phyloP scores from a whole-genome alignment of 169 alveolate species.

The Plasmodium relictum region DNA sequence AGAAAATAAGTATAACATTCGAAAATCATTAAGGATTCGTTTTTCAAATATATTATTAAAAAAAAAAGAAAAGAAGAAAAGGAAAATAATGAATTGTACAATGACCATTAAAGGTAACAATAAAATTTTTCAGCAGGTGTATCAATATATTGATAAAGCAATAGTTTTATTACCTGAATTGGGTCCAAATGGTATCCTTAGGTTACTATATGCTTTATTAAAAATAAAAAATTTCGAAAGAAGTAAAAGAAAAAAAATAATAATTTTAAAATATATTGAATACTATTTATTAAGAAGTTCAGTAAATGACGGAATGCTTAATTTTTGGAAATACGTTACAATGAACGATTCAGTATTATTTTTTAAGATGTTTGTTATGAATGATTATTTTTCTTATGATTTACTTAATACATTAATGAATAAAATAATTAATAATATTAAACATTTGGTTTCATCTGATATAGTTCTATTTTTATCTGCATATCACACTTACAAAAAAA shows the following conservation, averaged over 20 bases:
- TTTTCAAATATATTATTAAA: neutral
- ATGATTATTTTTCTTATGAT: slow-evolving; percentile 30
- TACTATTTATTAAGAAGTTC: slow-evolving; percentile 23
- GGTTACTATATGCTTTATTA: slow-evolving; percentile 39
- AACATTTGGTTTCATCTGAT: slow-evolving; percentile 25
- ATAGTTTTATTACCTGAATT: slow-evolving; percentile 60
- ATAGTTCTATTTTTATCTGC: slow-evolving; percentile 31
- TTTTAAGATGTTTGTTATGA: slow-evolving; percentile 42
- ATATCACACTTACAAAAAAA: slow-evolving; percentile 34
- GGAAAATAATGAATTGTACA: neutral
- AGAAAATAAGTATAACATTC: slow-evolving; percentile 13
- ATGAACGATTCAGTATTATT: slow-evolving; percentile 36
- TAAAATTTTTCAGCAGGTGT: slow-evolving; percentile 40
- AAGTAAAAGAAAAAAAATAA: slow-evolving; percentile 13
- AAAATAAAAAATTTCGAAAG: slow-evolving; percentile 33
- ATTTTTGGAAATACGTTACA: slow-evolving; percentile 48
- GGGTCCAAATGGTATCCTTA: slow-evolving; percentile 50
- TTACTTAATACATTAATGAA: slow-evolving; percentile 16
- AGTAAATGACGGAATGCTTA: slow-evolving; percentile 5
- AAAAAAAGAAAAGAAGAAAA: slow-evolving; percentile 8
- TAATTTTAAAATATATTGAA: slow-evolving; percentile 40
- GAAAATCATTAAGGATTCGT: neutral
- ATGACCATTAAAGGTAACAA: neutral
- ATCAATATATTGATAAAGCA: slow-evolving; percentile 42
- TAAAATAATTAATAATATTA: slow-evolving; percentile 6